phyloP scores from a whole-genome alignment of 768 basidiomycete species.

The Boletus rufocinnamomeus region DNA sequence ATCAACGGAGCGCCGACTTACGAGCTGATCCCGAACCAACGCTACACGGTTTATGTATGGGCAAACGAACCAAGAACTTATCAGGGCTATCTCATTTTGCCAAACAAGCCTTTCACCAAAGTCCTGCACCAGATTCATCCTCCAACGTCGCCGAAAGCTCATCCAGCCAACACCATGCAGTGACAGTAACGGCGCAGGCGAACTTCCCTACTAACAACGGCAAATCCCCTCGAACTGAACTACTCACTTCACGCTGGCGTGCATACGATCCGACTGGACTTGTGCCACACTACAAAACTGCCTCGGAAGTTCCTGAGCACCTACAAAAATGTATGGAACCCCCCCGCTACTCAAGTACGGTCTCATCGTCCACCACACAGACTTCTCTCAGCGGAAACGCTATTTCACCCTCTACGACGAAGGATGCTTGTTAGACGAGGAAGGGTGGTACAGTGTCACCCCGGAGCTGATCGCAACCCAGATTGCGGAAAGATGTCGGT shows the following conservation, averaged over 20 bases:
- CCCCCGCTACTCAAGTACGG: background rate
- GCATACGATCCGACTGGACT: conserved; percentile 71
- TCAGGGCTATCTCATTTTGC: conserved; percentile 48
- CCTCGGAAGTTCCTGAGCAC: conserved; percentile 70
- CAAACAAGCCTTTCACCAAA: conserved; percentile 39
- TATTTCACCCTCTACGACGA: conserved; percentile 78
- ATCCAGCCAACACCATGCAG: conserved; percentile 1
- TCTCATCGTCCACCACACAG: conserved; percentile 42
- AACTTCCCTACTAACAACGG: background rate
- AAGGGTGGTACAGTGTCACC: conserved; percentile 98
- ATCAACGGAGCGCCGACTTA: conserved; percentile 10
- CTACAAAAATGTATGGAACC: conserved; percentile 71
- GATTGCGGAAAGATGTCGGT: conserved; percentile 91
- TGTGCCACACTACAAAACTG: conserved; percentile 67
- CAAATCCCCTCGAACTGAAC: conserved; percentile 28
- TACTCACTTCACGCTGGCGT: conserved; percentile 34
- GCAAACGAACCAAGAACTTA: conserved; percentile 43
- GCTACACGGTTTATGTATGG: conserved; percentile 27
- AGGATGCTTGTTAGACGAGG: conserved; percentile 87
- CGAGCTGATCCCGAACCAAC: background rate
- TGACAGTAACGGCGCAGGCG: background rate
- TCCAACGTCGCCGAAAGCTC: conserved; percentile 5
- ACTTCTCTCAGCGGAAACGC: conserved; percentile 82
- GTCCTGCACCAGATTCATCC: conserved; percentile 1
- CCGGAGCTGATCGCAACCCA: conserved; percentile 91